Evolutionary conservation across 306 rosid species (phyloP), one percentile per base, ranked within the genome.

Genomic region (Chamaecrista fasciculata): DNA sequence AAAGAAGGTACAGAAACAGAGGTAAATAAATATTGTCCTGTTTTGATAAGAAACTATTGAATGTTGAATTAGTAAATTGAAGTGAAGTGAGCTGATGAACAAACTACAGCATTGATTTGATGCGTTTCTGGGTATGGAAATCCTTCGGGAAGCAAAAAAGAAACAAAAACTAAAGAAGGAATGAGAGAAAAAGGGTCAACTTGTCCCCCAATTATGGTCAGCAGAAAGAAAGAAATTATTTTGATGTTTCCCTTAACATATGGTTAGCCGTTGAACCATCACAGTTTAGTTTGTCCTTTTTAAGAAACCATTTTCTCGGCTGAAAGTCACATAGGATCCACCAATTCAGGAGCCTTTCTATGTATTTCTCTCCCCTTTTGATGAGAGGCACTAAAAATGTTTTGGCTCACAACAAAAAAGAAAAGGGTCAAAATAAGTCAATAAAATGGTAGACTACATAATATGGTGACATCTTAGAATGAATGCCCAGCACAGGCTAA

Each of bases 301-400:
- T 76, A 80, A 88, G 40, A 78, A 70, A 53, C 6, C 6, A 36
- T 8, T 71, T 66, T 70, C 55, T 78, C 76, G 81, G 85, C 33
- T 78, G 63, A 78, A 53, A 85, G 70, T 19, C 43, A 58, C 55
- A 52, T 36, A 21, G 75, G 86, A 91, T 85, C 96, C 96, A 77
- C 47, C n/a, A 73, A 66, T 86, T 83, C 48, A 77, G 96, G 85
- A 71, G 72, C 19, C 39, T 70, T 50, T 33, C 59, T 40, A 18
- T 58, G 47, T 11, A 11, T 59, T 71, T 70, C 60, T 69, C 62
- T 44, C 40, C 81, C 73, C 37, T 43, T 49, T 23, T 29, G 24
- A 63, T 4, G 9, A 39, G 26, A 40, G 15, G 62, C 62, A 66
- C 51, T 29, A 39, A 70, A 79, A 61, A 79, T 70, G 20, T 65